These are phyloP conservation scores for Suhomyces kilbournensis DNA, from an alignment of 805 yeast genomes.

Conservation along the genomic window DNA sequence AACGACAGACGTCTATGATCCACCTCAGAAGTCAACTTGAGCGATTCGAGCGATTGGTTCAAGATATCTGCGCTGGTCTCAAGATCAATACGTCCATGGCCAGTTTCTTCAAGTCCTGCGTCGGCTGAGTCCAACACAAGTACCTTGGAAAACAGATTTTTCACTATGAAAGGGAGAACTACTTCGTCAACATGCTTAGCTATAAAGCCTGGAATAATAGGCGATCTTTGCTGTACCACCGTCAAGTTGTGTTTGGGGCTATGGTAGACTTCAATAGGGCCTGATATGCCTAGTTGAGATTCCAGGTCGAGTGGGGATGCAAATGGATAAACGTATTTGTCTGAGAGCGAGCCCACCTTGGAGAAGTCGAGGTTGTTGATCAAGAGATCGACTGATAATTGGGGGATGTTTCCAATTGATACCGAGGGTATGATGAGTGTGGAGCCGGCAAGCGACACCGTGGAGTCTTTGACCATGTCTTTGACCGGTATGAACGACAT, in stretches of 20 bases:
- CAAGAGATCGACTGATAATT: constrained; percentile 69
- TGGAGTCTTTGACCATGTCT: background rate
- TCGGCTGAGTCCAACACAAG: constrained; percentile 71
- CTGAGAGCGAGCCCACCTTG: constrained; percentile 57
- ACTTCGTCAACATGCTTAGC: constrained; percentile 50
- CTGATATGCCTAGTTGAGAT: constrained; percentile 40
- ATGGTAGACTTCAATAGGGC: constrained; percentile 65
- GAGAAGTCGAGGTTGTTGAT: constrained; percentile 57
- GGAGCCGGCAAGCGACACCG: constrained; percentile 20
- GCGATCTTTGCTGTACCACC: constrained; percentile 80
- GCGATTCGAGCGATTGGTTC: constrained; percentile 26
- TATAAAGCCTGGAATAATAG: constrained; percentile 66
- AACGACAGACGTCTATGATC: constrained; percentile 4
- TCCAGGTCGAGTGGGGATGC: constrained; percentile 67
- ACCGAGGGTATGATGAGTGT: constrained; percentile 73
- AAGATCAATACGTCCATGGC: constrained; percentile 22
- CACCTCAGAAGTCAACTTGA: constrained; percentile 15
- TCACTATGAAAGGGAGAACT: constrained; percentile 46
- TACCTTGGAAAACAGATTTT: constrained; percentile 41
- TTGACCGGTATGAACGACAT: background rate
- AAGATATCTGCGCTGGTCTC: constrained; percentile 31
- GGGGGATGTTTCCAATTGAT: constrained; percentile 88
- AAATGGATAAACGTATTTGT: constrained; percentile 70
- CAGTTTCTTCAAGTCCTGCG: constrained; percentile 44
- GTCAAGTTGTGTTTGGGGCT: constrained; percentile 42